phyloP scores from a whole-genome alignment of 2,329 filamentous ascomycete genomes.

The Colletotrichum musae region DNA sequence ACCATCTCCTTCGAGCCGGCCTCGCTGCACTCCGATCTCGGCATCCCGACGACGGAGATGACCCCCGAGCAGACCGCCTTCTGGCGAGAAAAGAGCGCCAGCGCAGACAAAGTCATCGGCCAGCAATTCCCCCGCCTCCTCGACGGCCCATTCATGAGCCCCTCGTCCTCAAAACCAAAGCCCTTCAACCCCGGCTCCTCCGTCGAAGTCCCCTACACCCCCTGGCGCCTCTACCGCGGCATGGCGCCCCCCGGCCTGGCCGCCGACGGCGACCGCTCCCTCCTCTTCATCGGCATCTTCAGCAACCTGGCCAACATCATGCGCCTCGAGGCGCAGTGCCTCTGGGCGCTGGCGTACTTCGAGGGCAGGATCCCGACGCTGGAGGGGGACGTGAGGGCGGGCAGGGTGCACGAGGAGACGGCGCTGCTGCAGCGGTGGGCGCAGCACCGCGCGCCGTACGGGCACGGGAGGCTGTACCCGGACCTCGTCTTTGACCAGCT shows the following conservation, averaged over 20 bases:
- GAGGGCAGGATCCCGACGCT: conserved; percentile 56
- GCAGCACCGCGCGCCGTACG: conserved; percentile 64
- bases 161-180: conserved; percentile 30
- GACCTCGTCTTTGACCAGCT: conserved; percentile 73
- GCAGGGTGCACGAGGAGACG: conserved; percentile 51
- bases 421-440: conserved; percentile 68
- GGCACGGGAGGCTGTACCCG: conserved; percentile 63
- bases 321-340: conserved; percentile 61
- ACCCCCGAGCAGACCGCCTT: conserved; percentile 29
- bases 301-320: conserved; percentile 60
- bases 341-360: conserved; percentile 73
- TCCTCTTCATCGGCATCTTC: conserved; percentile 64
- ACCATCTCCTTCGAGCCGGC: conserved; percentile 43
- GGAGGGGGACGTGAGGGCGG: conserved; percentile 17
- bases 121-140: conserved; percentile 41
- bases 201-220: conserved; percentile 40
- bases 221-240: conserved; percentile 48
- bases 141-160: conserved; percentile 30
- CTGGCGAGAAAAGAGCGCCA: conserved; percentile 39
- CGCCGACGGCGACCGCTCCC: conserved; percentile 55
- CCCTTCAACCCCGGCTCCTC: conserved; percentile 41
- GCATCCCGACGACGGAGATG: conserved; percentile 42
- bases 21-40: conserved; percentile 40
- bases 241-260: conserved; percentile 47
- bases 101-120: conserved; percentile 41